These are phyloP conservation scores for Entelexis paramagnoliae DNA, from an alignment of 1,139 yeast species.

Conservation along the genomic window DNA sequence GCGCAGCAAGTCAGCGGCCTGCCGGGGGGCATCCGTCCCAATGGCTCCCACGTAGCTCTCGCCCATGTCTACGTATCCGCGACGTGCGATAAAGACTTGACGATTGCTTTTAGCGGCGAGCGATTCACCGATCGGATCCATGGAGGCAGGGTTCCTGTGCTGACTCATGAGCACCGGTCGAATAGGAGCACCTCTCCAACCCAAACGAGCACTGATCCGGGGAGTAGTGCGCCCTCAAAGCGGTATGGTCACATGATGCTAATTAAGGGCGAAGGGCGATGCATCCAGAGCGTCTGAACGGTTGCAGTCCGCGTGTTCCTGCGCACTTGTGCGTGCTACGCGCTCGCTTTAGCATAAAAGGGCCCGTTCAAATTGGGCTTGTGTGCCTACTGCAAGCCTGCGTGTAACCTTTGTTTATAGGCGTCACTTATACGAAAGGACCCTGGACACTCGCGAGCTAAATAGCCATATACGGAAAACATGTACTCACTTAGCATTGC, in stretches of 20 bases:
- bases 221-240: background rate
- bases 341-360: no score
- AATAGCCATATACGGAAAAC: no score
- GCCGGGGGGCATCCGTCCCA: slow-evolving; percentile 27
- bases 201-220: background rate
- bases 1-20: slow-evolving; percentile 29
- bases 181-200: background rate
- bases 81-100: background rate
- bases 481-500: no score
- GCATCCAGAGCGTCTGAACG: background rate
- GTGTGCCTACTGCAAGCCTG: no score
- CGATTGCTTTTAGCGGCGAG: slow-evolving; percentile 3
- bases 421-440: no score
- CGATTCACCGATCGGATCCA: background rate
- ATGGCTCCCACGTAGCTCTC: slow-evolving; percentile 31
- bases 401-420: no score
- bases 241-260: background rate
- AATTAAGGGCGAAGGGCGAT: slow-evolving; percentile 7
- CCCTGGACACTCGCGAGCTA: no score
- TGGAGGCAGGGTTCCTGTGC: slow-evolving; percentile 12
- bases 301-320: background rate
- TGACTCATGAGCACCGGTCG: background rate
- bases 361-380: no score
- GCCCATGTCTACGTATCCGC: slow-evolving; percentile 10
- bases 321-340: no score